Evolutionary conservation across 2,329 filamentous ascomycete genomes (phyloP).

Genomic region (Paecilomyces variotii): DNA sequence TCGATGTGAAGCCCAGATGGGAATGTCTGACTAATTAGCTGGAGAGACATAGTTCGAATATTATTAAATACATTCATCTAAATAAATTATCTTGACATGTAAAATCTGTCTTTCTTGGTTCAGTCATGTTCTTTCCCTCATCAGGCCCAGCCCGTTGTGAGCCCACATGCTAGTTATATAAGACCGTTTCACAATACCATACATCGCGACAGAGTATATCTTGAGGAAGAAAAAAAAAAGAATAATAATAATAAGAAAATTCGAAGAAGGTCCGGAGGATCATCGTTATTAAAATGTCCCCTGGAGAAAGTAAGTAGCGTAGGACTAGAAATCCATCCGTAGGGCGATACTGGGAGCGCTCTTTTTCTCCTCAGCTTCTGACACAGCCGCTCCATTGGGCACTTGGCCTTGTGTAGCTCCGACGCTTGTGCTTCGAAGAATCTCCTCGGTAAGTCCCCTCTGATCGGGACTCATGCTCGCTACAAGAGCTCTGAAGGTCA

Average conservation of each 20-base stretch:
- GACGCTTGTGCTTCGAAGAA: slow-evolving; percentile 58
- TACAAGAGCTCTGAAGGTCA: slow-evolving; percentile 66
- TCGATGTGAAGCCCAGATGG: not conserved
- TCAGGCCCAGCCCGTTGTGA: not conserved
- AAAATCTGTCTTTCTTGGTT: not conserved
- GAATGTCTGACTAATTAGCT: not conserved
- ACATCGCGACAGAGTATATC: not conserved
- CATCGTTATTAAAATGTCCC: too few relatives aligned
- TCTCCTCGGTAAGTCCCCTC: slow-evolving; percentile 69
- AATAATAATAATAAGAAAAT: not conserved
- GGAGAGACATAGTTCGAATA: not conserved
- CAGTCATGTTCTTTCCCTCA: not conserved
- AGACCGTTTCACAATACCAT: not conserved
- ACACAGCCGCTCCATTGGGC: slow-evolving; percentile 34
- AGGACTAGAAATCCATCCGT: slow-evolving; percentile 76
- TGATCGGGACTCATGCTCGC: slow-evolving; percentile 61
- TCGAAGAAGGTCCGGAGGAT: not conserved
- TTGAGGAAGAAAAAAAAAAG: not conserved
- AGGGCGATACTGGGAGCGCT: slow-evolving; percentile 74
- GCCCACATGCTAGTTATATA: not conserved
- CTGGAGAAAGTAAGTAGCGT: too few relatives aligned
- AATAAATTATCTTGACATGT: not conserved
- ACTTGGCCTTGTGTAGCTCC: slow-evolving; percentile 22
- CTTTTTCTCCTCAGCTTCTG: slow-evolving; percentile 45
- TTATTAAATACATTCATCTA: not conserved